Conservation (phyloP, 2,329 filamentous ascomycete genomes). For the Tolypocladium nubicola region DNA sequence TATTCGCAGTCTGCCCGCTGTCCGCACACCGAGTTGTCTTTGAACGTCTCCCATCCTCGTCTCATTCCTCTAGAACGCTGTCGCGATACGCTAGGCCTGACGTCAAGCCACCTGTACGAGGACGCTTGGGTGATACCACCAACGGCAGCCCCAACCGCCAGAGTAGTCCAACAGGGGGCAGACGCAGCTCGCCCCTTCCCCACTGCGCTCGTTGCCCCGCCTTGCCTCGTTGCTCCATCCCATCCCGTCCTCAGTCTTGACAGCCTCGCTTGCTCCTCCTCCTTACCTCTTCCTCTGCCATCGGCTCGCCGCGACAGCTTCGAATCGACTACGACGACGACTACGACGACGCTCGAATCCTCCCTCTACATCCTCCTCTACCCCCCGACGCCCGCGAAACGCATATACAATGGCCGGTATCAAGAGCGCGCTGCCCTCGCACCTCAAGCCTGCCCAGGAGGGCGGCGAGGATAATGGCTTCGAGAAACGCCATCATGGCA, state of each 20-base stretch:
- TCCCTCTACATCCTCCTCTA: neutral
- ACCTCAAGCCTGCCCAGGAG: conserved; percentile 58
- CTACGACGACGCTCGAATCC: neutral
- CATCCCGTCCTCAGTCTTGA: neutral
- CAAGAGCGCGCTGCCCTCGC: conserved; percentile 70
- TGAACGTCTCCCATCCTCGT: neutral
- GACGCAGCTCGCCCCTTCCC: neutral
- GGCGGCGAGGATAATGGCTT: conserved; percentile 38
- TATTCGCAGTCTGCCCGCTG: neutral
- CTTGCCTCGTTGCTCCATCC: neutral
- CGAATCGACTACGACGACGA: neutral
- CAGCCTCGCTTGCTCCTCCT: neutral
- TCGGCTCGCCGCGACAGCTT: neutral
- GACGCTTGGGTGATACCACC: neutral
- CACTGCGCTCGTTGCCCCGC: neutral
- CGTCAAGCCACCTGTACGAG: neutral
- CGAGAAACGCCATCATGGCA: conserved; percentile 64
- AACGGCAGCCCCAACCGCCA: neutral
- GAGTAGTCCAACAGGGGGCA: neutral
- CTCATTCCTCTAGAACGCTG: neutral
- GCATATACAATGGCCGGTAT: conserved; percentile 53
- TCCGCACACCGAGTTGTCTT: neutral
- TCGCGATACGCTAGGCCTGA: neutral
- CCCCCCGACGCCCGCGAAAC: neutral
- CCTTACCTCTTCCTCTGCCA: neutral